Base-by-base conservation (phyloP, 192 early-diverging fungal genomes). In the Linnemannia zychae region DNA sequence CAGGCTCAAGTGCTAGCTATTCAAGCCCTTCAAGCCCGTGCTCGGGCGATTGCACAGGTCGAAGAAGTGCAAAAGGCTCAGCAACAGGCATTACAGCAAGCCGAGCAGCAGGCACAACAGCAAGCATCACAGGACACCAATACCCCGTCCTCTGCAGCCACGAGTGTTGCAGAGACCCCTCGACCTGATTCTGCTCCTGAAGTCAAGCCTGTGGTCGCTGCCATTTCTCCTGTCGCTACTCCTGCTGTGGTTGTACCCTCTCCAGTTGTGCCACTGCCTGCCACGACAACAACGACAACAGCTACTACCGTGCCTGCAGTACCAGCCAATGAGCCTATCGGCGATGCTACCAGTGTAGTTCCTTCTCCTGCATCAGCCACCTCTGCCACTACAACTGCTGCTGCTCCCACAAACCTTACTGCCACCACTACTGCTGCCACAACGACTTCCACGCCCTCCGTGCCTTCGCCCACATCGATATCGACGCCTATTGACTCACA, bases 1-100 rank as follows among this genome's bases (percentile, higher is more conserved):
- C 82, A 78, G 24, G 49, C 72, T 46, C 72, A 71, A 6, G 49
- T 72, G 2, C 37, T 70, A n/a, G 76, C 76, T 13, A 71, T 46
- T 6, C 44, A 38, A 28, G 44, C 44, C 15, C 52, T 76, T 34
- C 72, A 85, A 17, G 78, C 77, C 11, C 73, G 68, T 18, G 77
- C 77, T 4, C 49, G 63, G 4, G 77, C 66, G 28, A 50, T 73
- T 16, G 72, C 72, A 24, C 76, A 75, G 44, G 72, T 13, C 13
- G 57, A 63, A 31, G 57, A 47, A 28, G 47, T 38, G 31, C 47
- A 78, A 67, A 70, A 68, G 18, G 60, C 34, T 3, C 38, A 71
- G 31, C 49, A n/a, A 22, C 28, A 34, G n/a, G 22, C 78, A 24
- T 28, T 22, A 72, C 15, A 40, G 28, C 34, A 34, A 24, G 73